Percentiles rank a stretch among this genome's conserved stretches.
phyloP scores from a whole-genome alignment of 768 basidiomycete genomes.

The Pilatotrama ljubarskyi region DNA sequence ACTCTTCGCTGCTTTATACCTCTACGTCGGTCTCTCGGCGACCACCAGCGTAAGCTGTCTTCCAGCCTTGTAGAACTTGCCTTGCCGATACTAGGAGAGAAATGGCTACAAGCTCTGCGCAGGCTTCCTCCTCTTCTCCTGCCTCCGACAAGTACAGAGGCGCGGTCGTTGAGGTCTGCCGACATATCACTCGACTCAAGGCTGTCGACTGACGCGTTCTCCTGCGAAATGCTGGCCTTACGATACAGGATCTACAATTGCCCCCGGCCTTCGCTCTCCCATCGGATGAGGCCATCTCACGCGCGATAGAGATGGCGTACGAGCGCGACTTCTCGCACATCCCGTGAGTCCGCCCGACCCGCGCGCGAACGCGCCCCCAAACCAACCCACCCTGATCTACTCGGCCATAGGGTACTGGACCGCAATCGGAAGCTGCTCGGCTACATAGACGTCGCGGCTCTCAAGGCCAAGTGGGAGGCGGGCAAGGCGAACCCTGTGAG shows the following conservation, averaged over 20 bases:
- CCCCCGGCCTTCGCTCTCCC: conserved; percentile 88
- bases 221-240: background rate
- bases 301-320: conserved; percentile 85
- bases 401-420: conserved; percentile 64
- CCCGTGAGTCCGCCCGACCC: conserved; percentile 54
- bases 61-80: too few relatives aligned
- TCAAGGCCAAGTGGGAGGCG: conserved; percentile 80
- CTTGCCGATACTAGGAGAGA: background rate
- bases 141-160: conserved; percentile 70
- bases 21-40: background rate
- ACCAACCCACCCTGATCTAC: background rate
- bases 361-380: background rate
- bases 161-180: conserved; percentile 81
- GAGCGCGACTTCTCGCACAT: conserved; percentile 94
- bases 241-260: conserved; percentile 66
- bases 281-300: conserved; percentile 64
- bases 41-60: background rate
- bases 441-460: conserved; percentile 73
- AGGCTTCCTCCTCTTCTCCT: conserved; percentile 5
- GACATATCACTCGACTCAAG: background rate
- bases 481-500: conserved; percentile 70
- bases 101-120: conserved; percentile 3
- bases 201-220: background rate
- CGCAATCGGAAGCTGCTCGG: conserved; percentile 73
- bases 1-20: background rate